phyloP scores from a whole-genome alignment of 2,329 filamentous ascomycete species.

The Verticillium dahliae region DNA sequence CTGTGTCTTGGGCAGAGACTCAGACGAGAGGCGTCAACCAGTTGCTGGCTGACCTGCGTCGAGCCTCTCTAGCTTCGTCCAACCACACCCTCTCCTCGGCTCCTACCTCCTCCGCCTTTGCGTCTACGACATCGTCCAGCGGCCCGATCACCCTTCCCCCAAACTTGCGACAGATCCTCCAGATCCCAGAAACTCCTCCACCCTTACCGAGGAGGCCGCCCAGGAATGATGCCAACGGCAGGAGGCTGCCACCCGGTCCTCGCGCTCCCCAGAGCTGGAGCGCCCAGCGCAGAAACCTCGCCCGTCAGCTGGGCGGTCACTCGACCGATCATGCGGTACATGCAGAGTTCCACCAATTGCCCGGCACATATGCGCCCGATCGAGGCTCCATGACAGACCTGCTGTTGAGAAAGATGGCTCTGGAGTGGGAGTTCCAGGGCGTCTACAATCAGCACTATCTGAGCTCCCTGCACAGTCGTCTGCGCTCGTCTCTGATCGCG shows the following conservation, averaged over 20 bases:
- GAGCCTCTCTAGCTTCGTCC: conserved; percentile 25
- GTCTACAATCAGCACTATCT: conserved; percentile 52
- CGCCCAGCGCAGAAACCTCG: conserved; percentile 18
- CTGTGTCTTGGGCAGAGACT: conserved; percentile 15
- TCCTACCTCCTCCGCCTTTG: conserved; percentile 10
- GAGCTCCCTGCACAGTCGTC: conserved; percentile 44
- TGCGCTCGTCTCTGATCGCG: conserved; percentile 45
- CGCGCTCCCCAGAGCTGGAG: conserved; percentile 54
- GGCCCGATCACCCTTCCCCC: conserved; percentile 41
- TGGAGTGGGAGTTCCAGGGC: conserved; percentile 48
- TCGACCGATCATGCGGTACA: conserved; percentile 4
- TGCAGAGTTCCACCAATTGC: conserved; percentile 25
- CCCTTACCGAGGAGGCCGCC: conserved; percentile 39
- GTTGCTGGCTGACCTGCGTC: conserved; percentile 50
- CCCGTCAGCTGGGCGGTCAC: neutral
- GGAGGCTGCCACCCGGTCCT: conserved; percentile 50
- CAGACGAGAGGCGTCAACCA: conserved; percentile 49
- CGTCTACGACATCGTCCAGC: conserved; percentile 17
- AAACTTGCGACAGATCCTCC: conserved; percentile 50
- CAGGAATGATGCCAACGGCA: conserved; percentile 38
- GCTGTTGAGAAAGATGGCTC: conserved; percentile 41
- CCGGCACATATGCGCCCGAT: conserved; percentile 36
- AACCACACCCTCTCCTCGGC: conserved; percentile 4
- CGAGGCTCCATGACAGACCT: conserved; percentile 44
- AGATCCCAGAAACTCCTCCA: conserved; percentile 49